These are phyloP conservation scores for Grammothele lineata DNA, from an alignment of 768 basidiomycete genomes.

Conservation along the genomic window DNA sequence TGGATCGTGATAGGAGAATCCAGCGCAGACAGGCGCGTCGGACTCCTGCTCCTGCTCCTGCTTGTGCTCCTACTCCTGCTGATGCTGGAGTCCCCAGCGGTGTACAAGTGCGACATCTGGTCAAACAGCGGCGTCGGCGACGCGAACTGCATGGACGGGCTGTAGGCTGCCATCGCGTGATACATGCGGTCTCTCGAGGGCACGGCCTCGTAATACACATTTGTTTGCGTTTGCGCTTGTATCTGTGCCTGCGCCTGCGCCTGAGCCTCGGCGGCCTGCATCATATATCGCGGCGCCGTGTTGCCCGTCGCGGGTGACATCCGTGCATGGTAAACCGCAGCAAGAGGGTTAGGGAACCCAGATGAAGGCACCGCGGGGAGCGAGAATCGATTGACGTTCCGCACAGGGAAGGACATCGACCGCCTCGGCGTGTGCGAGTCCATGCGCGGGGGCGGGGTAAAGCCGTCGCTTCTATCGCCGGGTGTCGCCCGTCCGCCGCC, in stretches of 20 bases:
- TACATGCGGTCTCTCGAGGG: slow-evolving; percentile 17
- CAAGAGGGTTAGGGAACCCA: slow-evolving; percentile 10
- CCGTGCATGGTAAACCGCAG: slow-evolving; percentile 7
- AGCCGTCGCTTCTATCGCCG: slow-evolving; percentile 7
- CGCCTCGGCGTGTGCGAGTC: slow-evolving; percentile 27
- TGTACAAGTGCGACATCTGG: slow-evolving; percentile 1
- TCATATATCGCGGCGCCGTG: slow-evolving; percentile 7
- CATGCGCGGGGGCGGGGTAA: slow-evolving; percentile 23
- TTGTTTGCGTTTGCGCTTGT: slow-evolving; percentile 8
- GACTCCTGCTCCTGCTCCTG: slow-evolving; percentile 5
- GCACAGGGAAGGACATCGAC: slow-evolving; percentile 31
- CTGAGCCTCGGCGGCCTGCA: slow-evolving; percentile 9
- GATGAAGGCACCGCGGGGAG: slow-evolving; percentile 7
- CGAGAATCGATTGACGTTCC: slow-evolving; percentile 17
- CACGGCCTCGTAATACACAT: slow-evolving; percentile 26
- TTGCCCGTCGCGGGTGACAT: slow-evolving; percentile 9
- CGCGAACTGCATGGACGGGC: slow-evolving; percentile 5
- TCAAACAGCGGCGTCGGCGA: slow-evolving; percentile 10
- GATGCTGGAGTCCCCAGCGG: neutral
- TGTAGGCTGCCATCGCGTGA: slow-evolving; percentile 5
- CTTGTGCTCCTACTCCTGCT: slow-evolving; percentile 4
- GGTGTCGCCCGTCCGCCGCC: slow-evolving; percentile 4
- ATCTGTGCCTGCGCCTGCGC: neutral
- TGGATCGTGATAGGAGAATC: slow-evolving; percentile 12
- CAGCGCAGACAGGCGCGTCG: too few relatives aligned